Evolutionary conservation across 2,329 filamentous ascomycete genomes (phyloP), one percentile per base, ranked within the genome.

Genomic region (Fusarium sp.): DNA sequence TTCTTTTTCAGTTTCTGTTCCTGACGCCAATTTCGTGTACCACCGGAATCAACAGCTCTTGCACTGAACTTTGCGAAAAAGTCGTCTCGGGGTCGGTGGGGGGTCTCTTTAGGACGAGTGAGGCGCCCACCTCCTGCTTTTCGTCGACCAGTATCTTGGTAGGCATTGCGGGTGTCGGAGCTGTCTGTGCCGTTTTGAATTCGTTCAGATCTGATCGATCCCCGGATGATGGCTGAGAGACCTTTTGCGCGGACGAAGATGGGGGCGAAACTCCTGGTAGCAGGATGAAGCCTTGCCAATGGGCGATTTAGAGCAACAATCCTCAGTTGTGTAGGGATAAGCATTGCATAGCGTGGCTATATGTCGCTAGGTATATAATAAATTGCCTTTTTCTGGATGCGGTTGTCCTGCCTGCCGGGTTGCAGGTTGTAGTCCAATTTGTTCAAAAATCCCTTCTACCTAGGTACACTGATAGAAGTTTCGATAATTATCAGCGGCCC

Each of bases 141-240:
- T 44, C 42, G 41, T 45, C 50, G 61, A 32, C 58, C 57, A 34
- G 44, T 52, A 17, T 69, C 56, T n/a, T 44, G 48, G n/a, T 41
- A 44, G 28, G 26, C 11, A 14, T 38, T 58, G 15, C 57, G 67
- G 39, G 48, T 47, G 20, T 32, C 55, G 36, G 63, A 34, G 55
- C 59, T 56, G 15, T 44, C 39, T 20, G 50, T 50, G 24, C 79
- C 78, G 66, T 74, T 75, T 51, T 80, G 78, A 44, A 73, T 80
- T 69, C 80, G 76, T 78, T 86, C 74, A 74, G 89, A 81, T 80
- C 84, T 78, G 50, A 90, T 89, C 62, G 94, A 85, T 20, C 92
- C 92, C 51, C 88, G 86, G 73, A 90, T 89, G 77, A 95, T 94
- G 48, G 92, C 92, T 15, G 92, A 92, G 68, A 94, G 86, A 47